phyloP scores from a whole-genome alignment of 2,329 filamentous ascomycete genomes.

The Paraphoma sp. region DNA sequence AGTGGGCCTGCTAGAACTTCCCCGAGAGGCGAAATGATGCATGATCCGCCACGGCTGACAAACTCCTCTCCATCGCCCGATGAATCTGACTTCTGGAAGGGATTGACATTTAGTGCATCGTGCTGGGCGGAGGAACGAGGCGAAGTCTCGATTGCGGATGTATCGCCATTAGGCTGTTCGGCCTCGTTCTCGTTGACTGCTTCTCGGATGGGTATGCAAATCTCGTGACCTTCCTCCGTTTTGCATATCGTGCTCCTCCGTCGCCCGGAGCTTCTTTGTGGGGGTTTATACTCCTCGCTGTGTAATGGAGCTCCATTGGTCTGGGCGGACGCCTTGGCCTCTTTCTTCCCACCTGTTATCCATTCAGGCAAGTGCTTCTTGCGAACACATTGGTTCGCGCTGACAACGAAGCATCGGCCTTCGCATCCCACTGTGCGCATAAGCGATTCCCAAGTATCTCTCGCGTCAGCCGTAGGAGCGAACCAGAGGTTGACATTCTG shows the following conservation, averaged over 20 bases:
- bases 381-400: constrained; percentile 81
- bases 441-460: constrained; percentile 82
- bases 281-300: background rate
- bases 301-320: background rate
- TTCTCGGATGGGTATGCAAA: constrained; percentile 49
- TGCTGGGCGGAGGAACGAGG: constrained; percentile 12
- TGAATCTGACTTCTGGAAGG: constrained; percentile 8
- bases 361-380: constrained; percentile 64
- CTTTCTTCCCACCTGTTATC: constrained; percentile 51
- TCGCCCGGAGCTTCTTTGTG: constrained; percentile 22
- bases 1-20: constrained; percentile 81
- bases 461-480: constrained; percentile 84
- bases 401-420: constrained; percentile 84
- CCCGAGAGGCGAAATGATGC: constrained; percentile 79
- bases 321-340: background rate
- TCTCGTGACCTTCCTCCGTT: constrained; percentile 54
- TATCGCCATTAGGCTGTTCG: constrained; percentile 14
- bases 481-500: constrained; percentile 94
- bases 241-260: constrained; percentile 50
- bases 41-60: constrained; percentile 78
- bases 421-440: constrained; percentile 84
- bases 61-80: constrained; percentile 55
- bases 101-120: constrained; percentile 21
- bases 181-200: constrained; percentile 15
- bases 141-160: constrained; percentile 31